A percentile compares a stretch with the other conserved stretches of the same genome.
These are phyloP conservation scores for Cyberlindnera euphorbiiphila DNA, from an alignment of 805 yeast genomes.

Conservation along the genomic window DNA sequence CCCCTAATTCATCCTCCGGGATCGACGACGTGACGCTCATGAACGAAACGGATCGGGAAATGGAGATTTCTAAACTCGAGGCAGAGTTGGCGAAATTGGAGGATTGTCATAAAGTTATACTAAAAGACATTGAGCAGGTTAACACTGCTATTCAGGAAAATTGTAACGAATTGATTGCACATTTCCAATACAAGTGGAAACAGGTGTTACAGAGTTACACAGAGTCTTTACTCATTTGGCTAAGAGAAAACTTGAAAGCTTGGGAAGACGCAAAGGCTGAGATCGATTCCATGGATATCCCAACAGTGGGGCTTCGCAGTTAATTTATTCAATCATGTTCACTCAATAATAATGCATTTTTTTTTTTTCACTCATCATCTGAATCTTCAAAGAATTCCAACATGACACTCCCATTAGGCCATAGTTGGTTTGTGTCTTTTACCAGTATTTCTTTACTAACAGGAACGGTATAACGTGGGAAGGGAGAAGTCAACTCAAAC, in stretches of 20 bases:
- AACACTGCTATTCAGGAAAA: slow-evolving; percentile 31
- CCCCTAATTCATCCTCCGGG: slow-evolving; percentile 3
- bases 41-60: slow-evolving; percentile 35
- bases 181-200: slow-evolving; percentile 29
- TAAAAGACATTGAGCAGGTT: slow-evolving; percentile 35
- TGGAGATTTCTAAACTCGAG: slow-evolving; percentile 33
- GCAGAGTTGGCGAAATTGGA: slow-evolving; percentile 36
- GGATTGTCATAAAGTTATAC: slow-evolving; percentile 36
- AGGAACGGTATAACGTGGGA: slow-evolving; percentile 54
- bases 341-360: background rate
- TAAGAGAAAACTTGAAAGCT: slow-evolving; percentile 34
- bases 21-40: slow-evolving; percentile 22
- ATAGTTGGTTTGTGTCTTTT: slow-evolving; percentile 42
- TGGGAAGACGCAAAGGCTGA: slow-evolving; percentile 36
- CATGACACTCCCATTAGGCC: slow-evolving; percentile 69
- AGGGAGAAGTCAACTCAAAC: slow-evolving; percentile 60
- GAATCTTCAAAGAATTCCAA: slow-evolving; percentile 39
- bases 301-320: slow-evolving; percentile 3
- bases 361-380: slow-evolving; percentile 12
- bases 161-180: slow-evolving; percentile 25
- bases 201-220: slow-evolving; percentile 31
- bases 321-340: background rate
- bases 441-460: slow-evolving; percentile 30
- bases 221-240: slow-evolving; percentile 33
- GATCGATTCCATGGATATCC: slow-evolving; percentile 18